phyloP scores from a whole-genome alignment of 306 rosid genomes.

The Cyamopsis tetragonoloba region DNA sequence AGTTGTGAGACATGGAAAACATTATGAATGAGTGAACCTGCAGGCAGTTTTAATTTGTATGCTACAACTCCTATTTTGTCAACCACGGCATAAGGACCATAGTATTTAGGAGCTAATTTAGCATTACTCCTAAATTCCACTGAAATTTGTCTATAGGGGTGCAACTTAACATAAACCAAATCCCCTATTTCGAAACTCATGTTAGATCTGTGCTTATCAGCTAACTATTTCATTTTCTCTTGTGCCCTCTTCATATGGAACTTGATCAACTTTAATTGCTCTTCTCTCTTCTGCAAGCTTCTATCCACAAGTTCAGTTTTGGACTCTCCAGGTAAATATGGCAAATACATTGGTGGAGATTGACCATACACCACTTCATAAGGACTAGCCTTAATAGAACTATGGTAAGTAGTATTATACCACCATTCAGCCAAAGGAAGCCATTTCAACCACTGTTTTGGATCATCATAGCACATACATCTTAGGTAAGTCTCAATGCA shows the following conservation, averaged over 20 bases:
- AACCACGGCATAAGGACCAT: neutral
- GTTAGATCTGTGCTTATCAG: neutral
- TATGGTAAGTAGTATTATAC: neutral
- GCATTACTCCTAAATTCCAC: neutral
- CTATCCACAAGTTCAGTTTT: neutral
- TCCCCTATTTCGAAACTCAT: neutral
- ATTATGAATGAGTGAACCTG: neutral
- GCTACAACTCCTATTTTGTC: neutral
- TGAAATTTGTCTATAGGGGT: neutral
- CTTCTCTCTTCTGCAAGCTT: neutral
- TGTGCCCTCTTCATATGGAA: neutral
- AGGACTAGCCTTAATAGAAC: neutral
- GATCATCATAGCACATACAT: neutral
- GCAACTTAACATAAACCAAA: neutral
- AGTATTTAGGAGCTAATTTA: neutral
- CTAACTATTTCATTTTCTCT: neutral
- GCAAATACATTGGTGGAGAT: neutral
- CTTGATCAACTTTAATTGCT: neutral
- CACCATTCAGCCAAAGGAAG: neutral
- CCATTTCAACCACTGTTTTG: neutral
- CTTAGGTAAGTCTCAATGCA: neutral
- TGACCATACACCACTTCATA: neutral
- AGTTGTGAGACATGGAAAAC: neutral
- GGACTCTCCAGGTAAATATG: neutral
- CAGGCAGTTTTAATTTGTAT: neutral